phyloP scores from a whole-genome alignment of 2,329 filamentous ascomycete species.

The Alternaria solani region DNA sequence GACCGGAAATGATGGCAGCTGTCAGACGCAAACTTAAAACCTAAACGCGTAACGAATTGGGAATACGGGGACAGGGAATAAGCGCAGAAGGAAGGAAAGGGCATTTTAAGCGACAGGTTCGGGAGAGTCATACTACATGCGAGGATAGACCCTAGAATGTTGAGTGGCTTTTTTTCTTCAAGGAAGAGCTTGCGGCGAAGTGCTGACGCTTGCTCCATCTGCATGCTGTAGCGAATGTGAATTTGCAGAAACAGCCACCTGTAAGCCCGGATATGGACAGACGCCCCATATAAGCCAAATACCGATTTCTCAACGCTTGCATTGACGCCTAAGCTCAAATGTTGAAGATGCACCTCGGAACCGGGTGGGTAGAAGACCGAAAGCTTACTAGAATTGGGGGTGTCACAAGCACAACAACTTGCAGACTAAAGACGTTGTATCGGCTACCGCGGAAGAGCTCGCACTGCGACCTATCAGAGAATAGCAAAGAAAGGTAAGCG shows the following conservation, averaged over 20 bases:
- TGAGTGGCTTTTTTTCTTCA: constrained; percentile 16
- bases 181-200: constrained; percentile 13
- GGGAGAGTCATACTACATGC: background rate
- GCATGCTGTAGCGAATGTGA: constrained; percentile 6
- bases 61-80: background rate
- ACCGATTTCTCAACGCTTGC: background rate
- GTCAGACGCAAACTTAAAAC: background rate
- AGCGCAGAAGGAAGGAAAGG: background rate
- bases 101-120: constrained; percentile 6
- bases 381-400: constrained; percentile 14
- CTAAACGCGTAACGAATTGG: background rate
- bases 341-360: constrained; percentile 13
- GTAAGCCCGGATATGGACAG: constrained; percentile 3
- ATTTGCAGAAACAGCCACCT: constrained; percentile 12
- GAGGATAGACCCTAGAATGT: constrained; percentile 6
- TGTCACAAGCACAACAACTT: constrained; percentile 18
- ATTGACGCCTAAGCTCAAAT: background rate
- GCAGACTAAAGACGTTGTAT: constrained; percentile 16
- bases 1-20: background rate
- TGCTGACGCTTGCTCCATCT: background rate
- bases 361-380: constrained; percentile 25
- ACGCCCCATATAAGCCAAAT: background rate
- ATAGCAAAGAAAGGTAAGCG: constrained; percentile 11
- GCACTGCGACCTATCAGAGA: constrained; percentile 9
- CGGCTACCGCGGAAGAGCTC: constrained; percentile 14